Evolutionary conservation across 257 asterid species (phyloP).

Genomic region (Thymus mandschuricus): DNA sequence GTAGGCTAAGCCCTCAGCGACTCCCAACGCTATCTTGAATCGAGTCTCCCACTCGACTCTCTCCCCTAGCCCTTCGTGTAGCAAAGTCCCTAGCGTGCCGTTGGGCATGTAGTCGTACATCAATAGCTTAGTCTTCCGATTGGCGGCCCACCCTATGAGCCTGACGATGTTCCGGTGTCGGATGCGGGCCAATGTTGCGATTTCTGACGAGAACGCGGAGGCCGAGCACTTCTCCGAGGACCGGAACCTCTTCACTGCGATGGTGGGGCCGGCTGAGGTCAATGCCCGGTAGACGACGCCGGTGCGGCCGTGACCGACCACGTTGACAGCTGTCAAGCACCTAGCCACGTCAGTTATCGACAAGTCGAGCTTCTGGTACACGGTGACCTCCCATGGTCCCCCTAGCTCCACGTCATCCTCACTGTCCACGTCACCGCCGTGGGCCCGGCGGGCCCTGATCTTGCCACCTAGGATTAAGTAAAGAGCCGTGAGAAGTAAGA

Average conservation of each 20-base stretch:
- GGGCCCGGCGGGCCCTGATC: constrained; percentile 44
- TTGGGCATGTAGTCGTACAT: constrained; percentile 73
- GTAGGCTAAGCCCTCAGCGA: constrained; percentile 79
- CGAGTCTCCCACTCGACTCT: constrained; percentile 70
- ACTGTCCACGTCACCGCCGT: constrained; percentile 31
- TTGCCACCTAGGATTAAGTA: constrained; percentile 63
- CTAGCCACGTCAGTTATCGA: constrained; percentile 58
- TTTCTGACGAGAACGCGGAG: constrained; percentile 68
- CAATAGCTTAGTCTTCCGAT: constrained; percentile 67
- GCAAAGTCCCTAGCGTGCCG: constrained; percentile 57
- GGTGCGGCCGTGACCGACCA: constrained; percentile 70
- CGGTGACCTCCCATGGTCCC: constrained; percentile 81
- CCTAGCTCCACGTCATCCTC: constrained; percentile 60
- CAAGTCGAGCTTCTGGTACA: constrained; percentile 72
- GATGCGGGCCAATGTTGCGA: constrained; percentile 63
- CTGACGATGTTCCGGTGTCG: constrained; percentile 77
- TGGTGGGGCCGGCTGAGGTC: constrained; percentile 48
- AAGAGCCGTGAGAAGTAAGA: constrained; percentile 52
- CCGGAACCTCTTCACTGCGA: constrained; percentile 68
- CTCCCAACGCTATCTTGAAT: constrained; percentile 71
- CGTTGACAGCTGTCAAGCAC: constrained; percentile 49
- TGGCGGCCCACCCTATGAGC: constrained; percentile 75
- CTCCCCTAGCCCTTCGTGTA: constrained; percentile 56
- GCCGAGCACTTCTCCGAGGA: constrained; percentile 54
- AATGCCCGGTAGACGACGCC: constrained; percentile 62